phyloP scores from a whole-genome alignment of 305 asterid genomes.

The Rubia balearica region DNA sequence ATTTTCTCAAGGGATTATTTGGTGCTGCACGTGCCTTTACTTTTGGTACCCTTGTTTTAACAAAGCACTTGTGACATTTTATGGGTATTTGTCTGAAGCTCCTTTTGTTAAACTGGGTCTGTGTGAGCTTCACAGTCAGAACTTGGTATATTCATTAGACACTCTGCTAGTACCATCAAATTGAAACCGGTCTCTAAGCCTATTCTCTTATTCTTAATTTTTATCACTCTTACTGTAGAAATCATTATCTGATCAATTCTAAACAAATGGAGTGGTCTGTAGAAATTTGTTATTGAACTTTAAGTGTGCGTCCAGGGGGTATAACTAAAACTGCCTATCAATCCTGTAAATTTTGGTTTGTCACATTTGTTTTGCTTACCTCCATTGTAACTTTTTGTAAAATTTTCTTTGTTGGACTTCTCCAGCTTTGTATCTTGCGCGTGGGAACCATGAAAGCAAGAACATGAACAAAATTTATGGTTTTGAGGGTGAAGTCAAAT shows the following conservation, averaged over 20 bases:
- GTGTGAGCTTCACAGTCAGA: background rate
- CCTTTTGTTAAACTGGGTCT: background rate
- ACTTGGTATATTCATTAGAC: background rate
- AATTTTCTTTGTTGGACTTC: conserved; percentile 21
- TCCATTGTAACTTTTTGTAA: background rate
- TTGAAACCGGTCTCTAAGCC: background rate
- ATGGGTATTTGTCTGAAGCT: background rate
- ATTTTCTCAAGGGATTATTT: background rate
- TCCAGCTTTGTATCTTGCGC: conserved; percentile 84
- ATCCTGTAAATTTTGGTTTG: background rate
- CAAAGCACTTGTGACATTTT: background rate
- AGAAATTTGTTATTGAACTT: background rate
- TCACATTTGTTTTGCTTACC: background rate
- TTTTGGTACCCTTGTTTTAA: background rate
- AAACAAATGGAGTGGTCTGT: background rate
- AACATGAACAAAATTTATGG: conserved; percentile 99
- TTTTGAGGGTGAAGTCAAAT: conserved; percentile 96
- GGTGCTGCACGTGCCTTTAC: too few species aligned
- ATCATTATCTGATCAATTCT: background rate
- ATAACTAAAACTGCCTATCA: too few species aligned
- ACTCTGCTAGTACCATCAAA: background rate
- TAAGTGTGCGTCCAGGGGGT: too few species aligned
- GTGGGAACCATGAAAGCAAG: conserved; percentile 99
- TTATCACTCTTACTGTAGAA: background rate
- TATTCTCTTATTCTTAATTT: background rate